Evolutionary conservation across 78 protist genomes (phyloP).

Genomic region (Emiliania huxleyi): DNA sequence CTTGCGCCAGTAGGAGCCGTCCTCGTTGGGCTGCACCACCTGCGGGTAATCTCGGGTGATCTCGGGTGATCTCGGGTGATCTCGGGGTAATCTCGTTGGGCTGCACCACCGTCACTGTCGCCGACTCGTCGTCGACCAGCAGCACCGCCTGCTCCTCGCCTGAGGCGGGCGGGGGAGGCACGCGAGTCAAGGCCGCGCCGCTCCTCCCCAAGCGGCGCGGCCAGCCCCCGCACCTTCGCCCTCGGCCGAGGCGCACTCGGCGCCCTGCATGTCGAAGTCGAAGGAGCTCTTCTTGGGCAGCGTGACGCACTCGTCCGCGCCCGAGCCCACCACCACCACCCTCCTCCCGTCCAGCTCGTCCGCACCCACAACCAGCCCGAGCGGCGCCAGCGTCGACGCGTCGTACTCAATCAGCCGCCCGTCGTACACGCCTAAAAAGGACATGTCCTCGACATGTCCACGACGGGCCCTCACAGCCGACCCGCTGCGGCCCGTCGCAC

Average conservation of each 20-base stretch:
- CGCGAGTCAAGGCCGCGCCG: too few species aligned
- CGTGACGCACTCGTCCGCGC: background rate
- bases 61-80: conserved; percentile 14
- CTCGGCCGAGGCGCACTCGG: too few species aligned
- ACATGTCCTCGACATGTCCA: too few species aligned
- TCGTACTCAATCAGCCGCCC: conserved; percentile 25
- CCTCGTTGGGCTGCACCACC: conserved; percentile 44
- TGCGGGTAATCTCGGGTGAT: too few species aligned
- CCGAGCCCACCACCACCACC: background rate
- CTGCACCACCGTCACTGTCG: background rate
- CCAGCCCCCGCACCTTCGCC: too few species aligned
- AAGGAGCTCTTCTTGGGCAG: too few species aligned
- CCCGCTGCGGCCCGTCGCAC: background rate
- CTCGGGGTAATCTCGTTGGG: conserved; percentile 35
- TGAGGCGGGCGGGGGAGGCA: too few species aligned
- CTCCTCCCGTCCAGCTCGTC: conserved; percentile 21
- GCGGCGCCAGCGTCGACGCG: conserved; percentile 26
- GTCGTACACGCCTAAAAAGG: too few species aligned
- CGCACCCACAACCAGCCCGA: background rate
- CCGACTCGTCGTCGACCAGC: background rate
- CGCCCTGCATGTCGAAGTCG: too few species aligned
- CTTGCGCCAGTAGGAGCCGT: conserved; percentile 39
- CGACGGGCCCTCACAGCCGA: too few species aligned
- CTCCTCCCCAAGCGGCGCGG: background rate
- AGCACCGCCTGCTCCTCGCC: conserved; percentile 27